phyloP scores from a whole-genome alignment of 305 asterid species.

The Salvia sclarea region DNA sequence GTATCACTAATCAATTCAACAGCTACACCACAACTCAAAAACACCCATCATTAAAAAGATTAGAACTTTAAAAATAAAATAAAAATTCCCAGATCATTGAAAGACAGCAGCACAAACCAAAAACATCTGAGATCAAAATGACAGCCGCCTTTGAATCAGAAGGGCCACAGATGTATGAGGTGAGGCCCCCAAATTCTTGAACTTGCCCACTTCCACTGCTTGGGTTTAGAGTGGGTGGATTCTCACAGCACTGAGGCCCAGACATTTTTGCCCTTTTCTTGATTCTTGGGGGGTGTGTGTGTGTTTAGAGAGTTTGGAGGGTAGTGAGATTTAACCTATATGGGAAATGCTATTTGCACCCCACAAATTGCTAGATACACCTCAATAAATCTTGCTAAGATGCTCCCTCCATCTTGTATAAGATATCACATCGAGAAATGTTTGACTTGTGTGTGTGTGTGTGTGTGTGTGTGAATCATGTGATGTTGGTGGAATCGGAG shows the following conservation, averaged over 20 bases:
- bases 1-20: neutral
- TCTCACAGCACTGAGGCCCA: constrained; percentile 57
- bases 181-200: constrained; percentile 58
- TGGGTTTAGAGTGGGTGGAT: constrained; percentile 49
- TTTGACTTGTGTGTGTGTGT: neutral
- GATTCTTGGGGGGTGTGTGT: constrained; percentile 1
- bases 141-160: constrained; percentile 50
- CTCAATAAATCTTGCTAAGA: neutral
- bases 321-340: neutral
- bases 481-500: no score
- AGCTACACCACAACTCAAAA: neutral
- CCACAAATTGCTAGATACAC: neutral
- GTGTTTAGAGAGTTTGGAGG: neutral
- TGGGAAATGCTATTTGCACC: neutral
- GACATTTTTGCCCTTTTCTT: constrained; percentile 38
- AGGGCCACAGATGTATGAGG: constrained; percentile 49
- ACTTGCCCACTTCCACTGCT: constrained; percentile 47
- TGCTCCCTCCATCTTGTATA: no score
- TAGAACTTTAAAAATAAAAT: neutral
- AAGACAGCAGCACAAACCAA: constrained; percentile 41
- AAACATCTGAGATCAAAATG: constrained; percentile 54
- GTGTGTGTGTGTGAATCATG: neutral
- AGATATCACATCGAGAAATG: no score
- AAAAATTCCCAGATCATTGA: neutral
- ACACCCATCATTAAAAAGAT: neutral